Base-by-base conservation (phyloP, 2,329 filamentous ascomycete species). In the Raffaelea arxii region DNA sequence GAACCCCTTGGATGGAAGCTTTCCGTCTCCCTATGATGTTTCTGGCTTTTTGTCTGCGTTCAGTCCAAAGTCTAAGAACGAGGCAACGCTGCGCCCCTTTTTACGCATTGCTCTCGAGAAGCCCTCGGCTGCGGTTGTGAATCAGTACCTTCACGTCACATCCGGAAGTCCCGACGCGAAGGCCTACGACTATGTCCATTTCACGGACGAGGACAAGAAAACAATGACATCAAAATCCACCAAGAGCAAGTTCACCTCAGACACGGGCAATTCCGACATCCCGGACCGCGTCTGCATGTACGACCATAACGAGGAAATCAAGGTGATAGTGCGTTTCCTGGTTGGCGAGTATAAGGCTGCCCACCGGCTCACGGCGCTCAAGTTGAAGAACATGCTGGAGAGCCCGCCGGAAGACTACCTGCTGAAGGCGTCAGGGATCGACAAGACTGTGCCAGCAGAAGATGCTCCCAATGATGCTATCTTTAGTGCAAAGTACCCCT, bases 331-430 rank as follows among this genome's bases (percentile, higher is more conserved):
- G 32, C 42, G 32, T 19, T 24, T 44, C 22, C 30, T 44, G 14
- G 42, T 44, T 22, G 42, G 42, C 21, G 42, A 44, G 32, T 44
- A 44, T 32, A 44, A 44, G 21, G 30, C 42, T 4, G 42, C 42
- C 11, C 42, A 44, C 32, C 19, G 32, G 22, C 30, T 44, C 4
- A 18, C 21, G 1, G 42, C 42, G 12, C 4, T 22, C 18, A 37
- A 44, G 22, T 23, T 44, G 22, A 16, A 25, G 42, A 9, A 25
- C 12, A 2, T 44, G 4, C 12, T 44, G 14, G 11, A 36, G 16
- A 25, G 11, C 30, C 30, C 32, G 21, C 42, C 42, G 11, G 42
- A 44, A 14, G 32, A 44, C 21, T 44, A 25, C n/a, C 14, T 44
- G 3, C 6, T 36, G 16, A 18, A n/a, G 30, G 42, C 42, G 12